These are phyloP conservation scores for Talaromyces sp. DNA, from an alignment of 2,329 filamentous ascomycete genomes.

Conservation along the genomic window DNA sequence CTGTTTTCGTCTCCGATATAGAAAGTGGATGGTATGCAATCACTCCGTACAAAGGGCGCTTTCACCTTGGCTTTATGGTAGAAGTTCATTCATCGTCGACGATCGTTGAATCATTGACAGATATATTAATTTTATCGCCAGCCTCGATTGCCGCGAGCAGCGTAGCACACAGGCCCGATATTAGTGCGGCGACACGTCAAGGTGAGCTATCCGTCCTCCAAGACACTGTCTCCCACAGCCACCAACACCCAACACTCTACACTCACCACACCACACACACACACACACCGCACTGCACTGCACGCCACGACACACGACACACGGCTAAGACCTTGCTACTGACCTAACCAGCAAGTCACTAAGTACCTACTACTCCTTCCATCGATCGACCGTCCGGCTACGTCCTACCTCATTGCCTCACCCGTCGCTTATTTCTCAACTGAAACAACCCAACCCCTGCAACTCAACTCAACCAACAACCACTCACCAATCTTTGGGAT, in stretches of 20 bases:
- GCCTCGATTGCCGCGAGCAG: background rate
- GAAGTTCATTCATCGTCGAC: background rate
- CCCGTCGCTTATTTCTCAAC: background rate
- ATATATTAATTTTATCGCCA: background rate
- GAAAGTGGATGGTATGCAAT: background rate
- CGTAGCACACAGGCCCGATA: background rate
- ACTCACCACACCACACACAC: background rate
- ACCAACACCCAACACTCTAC: background rate
- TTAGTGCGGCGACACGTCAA: background rate
- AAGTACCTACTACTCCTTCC: background rate
- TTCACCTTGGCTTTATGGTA: too few relatives aligned
- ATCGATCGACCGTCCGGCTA: background rate
- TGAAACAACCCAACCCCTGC: background rate
- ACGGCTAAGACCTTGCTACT: background rate
- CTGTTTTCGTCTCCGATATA: too few relatives aligned
- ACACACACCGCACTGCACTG: too few relatives aligned
- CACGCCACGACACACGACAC: background rate
- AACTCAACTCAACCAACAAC: background rate
- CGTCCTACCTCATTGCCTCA: background rate
- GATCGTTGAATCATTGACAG: background rate
- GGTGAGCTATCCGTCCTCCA: background rate
- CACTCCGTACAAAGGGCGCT: background rate
- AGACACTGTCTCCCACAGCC: slow-evolving; percentile 1
- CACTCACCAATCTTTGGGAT: background rate
- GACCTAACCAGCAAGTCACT: too few relatives aligned